These are phyloP conservation scores for Lanmaoa rubissima DNA, from an alignment of 768 basidiomycete species.

Conservation along the genomic window DNA sequence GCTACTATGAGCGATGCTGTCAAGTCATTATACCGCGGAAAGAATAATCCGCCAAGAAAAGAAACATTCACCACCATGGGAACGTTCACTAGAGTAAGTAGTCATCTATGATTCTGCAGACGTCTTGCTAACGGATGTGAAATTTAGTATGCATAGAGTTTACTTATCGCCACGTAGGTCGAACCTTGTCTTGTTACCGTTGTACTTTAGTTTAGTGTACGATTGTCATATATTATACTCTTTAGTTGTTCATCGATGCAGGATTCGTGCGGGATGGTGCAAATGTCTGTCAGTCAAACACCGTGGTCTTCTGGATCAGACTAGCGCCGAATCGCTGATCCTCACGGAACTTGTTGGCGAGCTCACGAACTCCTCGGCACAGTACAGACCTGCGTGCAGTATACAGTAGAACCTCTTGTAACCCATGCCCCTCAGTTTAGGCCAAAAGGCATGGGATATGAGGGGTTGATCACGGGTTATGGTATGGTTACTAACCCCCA, in stretches of 20 bases:
- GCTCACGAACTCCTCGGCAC: too few relatives aligned
- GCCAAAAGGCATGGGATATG: too few relatives aligned
- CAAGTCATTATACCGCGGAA: slow-evolving; percentile 67
- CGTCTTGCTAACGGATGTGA: slow-evolving; percentile 1
- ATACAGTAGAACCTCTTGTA: too few relatives aligned
- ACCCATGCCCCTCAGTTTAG: too few relatives aligned
- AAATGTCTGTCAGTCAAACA: neutral
- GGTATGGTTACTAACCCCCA: too few relatives aligned
- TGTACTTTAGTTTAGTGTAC: slow-evolving; percentile 13
- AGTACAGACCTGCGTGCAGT: too few relatives aligned
- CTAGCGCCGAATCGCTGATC: too few relatives aligned
- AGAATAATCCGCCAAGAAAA: slow-evolving; percentile 58
- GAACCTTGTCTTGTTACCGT: neutral
- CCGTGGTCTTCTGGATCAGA: neutral
- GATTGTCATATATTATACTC: slow-evolving; percentile 1
- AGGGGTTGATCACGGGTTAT: too few relatives aligned
- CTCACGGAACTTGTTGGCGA: too few relatives aligned
- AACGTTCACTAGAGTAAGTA: slow-evolving; percentile 85
- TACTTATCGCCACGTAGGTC: neutral
- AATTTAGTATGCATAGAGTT: slow-evolving; percentile 21
- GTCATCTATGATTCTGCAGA: neutral
- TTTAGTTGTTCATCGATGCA: neutral
- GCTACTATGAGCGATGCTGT: slow-evolving; percentile 84
- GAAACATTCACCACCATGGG: slow-evolving; percentile 92
- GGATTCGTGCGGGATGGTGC: neutral